Base-by-base conservation (phyloP, 2,329 filamentous ascomycete species). In the Aspergillus ochraceoroseus region DNA sequence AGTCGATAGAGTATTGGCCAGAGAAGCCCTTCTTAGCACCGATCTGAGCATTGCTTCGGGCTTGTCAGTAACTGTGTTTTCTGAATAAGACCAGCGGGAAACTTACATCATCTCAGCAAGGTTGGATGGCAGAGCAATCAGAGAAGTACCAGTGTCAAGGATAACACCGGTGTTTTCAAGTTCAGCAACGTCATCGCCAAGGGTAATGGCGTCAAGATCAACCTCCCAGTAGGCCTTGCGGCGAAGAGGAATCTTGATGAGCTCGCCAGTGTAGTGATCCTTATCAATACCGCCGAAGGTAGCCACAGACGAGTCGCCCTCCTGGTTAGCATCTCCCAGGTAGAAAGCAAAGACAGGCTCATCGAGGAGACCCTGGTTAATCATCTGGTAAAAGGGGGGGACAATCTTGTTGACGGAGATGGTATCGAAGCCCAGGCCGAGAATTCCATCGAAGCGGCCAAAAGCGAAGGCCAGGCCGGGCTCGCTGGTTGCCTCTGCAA, bases 161-260 rank as follows among this genome's bases (percentile, higher is more conserved):
- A 98, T 95, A 58, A 88, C 87, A 71, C 92, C 94, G 44, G 88
- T 95, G 75, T 87, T 80, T 52, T 96, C 90, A 51, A 96, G 82
- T 67, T 95, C 85, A 47, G 89, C 89, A 53, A 80, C 82, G 62
- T 85, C 79, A 38, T 89, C 77, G 57, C 92, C 94, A 51, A 95
- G 87, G 41, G 84, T 81, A 70, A 98, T 92, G 51, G 87, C 77
- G 60, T 96, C 83, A 47, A 98, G 82, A 60, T 96, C 89, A 41
- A 98, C 90, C 77, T 98, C 92, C 92, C 92, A 98, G 79, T 98
- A 98, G 34, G 92, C 92, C 83, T 96, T 96, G 66, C 92, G 87
- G 68, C 92, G 87, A 56, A 98, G 80, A 40, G 92, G 92, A 55
- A 98, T 87, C 68, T 88, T 94, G 64, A 82, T 86, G 59, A 98